Evolutionary conservation across 2,329 filamentous ascomycete genomes (phyloP), one percentile per base, ranked within the genome.

Genomic region (Tolypocladium pustulatum): DNA sequence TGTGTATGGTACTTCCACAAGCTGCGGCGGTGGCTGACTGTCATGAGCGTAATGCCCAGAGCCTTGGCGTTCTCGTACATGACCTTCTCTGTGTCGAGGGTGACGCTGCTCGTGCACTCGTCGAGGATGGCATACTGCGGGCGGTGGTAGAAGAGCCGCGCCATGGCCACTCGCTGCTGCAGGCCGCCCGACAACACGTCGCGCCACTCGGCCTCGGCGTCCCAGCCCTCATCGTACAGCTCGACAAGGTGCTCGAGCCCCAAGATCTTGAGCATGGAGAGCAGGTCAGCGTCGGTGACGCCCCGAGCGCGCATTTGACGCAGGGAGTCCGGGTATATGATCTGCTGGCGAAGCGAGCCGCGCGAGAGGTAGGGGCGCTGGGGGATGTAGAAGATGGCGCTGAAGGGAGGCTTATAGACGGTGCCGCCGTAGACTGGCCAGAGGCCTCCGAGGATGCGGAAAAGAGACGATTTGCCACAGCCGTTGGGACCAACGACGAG

Each of bases 51-150:
- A 66, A 97, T 94, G 4, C 90, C 91, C 22, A 97, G 76, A 22
- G 83, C 81, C 79, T 99, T 97, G 56, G 94, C 94, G 58, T 91
- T 92, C 66, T 97, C 93, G 73, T 99, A 99, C 91, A 99, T 97
- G 70, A 91, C 82, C 70, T 91, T 88, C 70, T 99, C 94, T 61
- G 92, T 91, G 65, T 97, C 93, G 34, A 97, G 81, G 20, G 95
- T 97, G n/a, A 99, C 91, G 57, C 86, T 91, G 59, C 88, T 92
- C 8, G 94, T 99, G 74, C 94, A 99, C 76, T 99, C 94, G 71
- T 99, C 94, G 41, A 99, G 79, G 65, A 99, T 99, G 13, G 94
- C 94, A 72, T 96, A 97, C 66, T 89, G 87, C 0, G 93, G 93
- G 12, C 85, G 81, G 74, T 97, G 93, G 74, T 97, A 97, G 74